Percentiles rank a stretch among this genome's conserved stretches.
These are phyloP conservation scores for Cutaneotrichosporon mucoides DNA, from an alignment of 1,284 basidiomycete genomes.

Conservation along the genomic window DNA sequence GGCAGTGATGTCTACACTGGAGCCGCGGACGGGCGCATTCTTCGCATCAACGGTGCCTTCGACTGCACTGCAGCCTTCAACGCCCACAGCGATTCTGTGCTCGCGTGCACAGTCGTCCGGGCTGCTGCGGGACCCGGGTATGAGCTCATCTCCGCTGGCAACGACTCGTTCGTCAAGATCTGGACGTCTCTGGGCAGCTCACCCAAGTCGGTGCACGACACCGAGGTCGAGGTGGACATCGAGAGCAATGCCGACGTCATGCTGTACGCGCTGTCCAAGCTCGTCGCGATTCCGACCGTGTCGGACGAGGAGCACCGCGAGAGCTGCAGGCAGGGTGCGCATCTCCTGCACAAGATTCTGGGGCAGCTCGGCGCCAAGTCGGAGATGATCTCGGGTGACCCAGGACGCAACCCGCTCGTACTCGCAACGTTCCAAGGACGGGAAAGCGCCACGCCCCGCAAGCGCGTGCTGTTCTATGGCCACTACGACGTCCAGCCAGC, in stretches of 20 bases:
- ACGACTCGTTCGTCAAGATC: slow-evolving; percentile 78
- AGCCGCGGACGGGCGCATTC: slow-evolving; percentile 73
- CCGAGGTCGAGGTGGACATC: slow-evolving; percentile 19
- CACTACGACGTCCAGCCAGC: slow-evolving; percentile 92
- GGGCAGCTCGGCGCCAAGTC: slow-evolving; percentile 78
- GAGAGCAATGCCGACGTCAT: slow-evolving; percentile 51
- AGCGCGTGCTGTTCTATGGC: slow-evolving; percentile 78
- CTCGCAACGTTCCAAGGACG: slow-evolving; percentile 73
- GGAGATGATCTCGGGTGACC: slow-evolving; percentile 54
- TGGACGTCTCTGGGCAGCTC: slow-evolving; percentile 9
- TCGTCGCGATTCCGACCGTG: slow-evolving; percentile 81
- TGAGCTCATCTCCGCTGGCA: slow-evolving; percentile 72
- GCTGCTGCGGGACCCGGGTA: slow-evolving; percentile 21
- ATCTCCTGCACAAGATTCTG: slow-evolving; percentile 82
- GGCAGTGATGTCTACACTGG: slow-evolving; percentile 75
- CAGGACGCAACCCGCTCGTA: slow-evolving; percentile 74
- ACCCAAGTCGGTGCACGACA: neutral
- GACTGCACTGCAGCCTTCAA: slow-evolving; percentile 75
- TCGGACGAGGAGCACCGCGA: slow-evolving; percentile 71
- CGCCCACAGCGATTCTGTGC: slow-evolving; percentile 72
- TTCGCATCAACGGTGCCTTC: slow-evolving; percentile 77
- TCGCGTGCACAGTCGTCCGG: slow-evolving; percentile 63
- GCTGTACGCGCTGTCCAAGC: slow-evolving; percentile 69
- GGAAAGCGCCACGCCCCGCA: slow-evolving; percentile 50
- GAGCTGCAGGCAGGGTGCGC: slow-evolving; percentile 78